phyloP scores from a whole-genome alignment of 2,329 filamentous ascomycete species.

The Beauveria sp. region DNA sequence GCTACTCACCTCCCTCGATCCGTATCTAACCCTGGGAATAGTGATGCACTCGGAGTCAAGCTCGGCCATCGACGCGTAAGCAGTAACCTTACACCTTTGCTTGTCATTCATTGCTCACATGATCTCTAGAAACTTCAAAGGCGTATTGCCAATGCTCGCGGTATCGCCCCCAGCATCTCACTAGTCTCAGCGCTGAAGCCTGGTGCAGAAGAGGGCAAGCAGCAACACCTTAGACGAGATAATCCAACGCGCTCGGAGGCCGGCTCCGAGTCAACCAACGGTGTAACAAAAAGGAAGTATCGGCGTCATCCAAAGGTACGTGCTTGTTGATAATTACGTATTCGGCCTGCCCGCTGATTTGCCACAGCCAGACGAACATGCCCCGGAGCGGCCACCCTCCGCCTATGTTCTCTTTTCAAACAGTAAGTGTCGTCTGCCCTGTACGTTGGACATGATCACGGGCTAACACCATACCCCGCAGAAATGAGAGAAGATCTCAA shows the following conservation, averaged over 20 bases:
- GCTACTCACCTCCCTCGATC: neutral
- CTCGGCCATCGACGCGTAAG: conserved; percentile 72
- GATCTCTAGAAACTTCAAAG: conserved; percentile 69
- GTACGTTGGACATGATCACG: neutral
- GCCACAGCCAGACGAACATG: conserved; percentile 63
- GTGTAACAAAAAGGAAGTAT: conserved; percentile 63
- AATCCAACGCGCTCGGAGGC: conserved; percentile 38
- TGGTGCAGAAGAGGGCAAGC: conserved; percentile 44
- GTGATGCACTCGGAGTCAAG: conserved; percentile 68
- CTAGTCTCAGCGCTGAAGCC: conserved; percentile 41
- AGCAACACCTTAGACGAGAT: conserved; percentile 43
- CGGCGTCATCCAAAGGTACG: conserved; percentile 67
- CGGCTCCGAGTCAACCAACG: conserved; percentile 32
- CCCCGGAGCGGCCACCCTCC: conserved; percentile 71
- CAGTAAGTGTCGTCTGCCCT: conserved; percentile 43
- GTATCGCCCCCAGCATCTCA: conserved; percentile 47
- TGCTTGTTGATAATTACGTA: conserved; percentile 8
- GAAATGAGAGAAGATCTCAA: conserved; percentile 73
- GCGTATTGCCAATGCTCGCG: conserved; percentile 67
- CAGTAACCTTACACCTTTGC: neutral
- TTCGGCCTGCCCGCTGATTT: neutral
- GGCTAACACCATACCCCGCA: conserved; percentile 21
- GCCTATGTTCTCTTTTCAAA: conserved; percentile 84
- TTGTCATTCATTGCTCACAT: conserved; percentile 14
- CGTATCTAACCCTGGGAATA: conserved; percentile 26